A percentile compares a stretch with the other conserved stretches of the same genome.
Conservation (phyloP, 805 yeast genomes). For the Wickerhamomyces chambardii region DNA sequence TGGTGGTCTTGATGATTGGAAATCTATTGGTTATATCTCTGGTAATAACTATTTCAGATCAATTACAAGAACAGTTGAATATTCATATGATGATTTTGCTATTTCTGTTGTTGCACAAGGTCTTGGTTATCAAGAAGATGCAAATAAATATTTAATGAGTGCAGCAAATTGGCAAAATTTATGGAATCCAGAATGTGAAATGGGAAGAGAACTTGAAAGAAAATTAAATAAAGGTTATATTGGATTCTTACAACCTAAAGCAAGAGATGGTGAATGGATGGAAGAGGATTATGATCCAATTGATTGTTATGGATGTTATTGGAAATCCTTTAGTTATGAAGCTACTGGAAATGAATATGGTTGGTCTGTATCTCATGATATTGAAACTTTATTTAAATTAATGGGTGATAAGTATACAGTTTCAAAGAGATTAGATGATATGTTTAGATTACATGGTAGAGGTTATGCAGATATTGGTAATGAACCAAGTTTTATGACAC, state of each 20-base stretch:
- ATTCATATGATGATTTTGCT: constrained; percentile 26
- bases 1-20: constrained; percentile 27
- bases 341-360: constrained; percentile 26
- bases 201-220: too few species aligned
- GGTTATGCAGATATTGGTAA: constrained; percentile 25
- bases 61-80: constrained; percentile 27
- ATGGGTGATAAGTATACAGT: constrained; percentile 21
- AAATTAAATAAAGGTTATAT: constrained; percentile 9
- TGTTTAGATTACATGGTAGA: constrained; percentile 22
- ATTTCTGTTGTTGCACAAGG: constrained; percentile 24
- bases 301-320: constrained; percentile 21
- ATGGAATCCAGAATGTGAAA: too few species aligned
- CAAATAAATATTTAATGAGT: constrained; percentile 20
- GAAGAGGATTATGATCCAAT: constrained; percentile 19
- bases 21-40: constrained; percentile 22
- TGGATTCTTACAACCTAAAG: constrained; percentile 26
- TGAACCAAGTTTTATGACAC: constrained; percentile 28
- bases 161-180: constrained; percentile 26
- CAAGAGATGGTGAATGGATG: constrained; percentile 21
- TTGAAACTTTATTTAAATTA: constrained; percentile 16
- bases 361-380: constrained; percentile 27
- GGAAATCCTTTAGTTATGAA: constrained; percentile 25
- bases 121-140: constrained; percentile 14
- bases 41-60: constrained; percentile 20
- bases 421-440: constrained; percentile 21